Evolutionary conservation across 768 basidiomycete genomes (phyloP).

Genomic region (Pleurotus salmoneostramineus): DNA sequence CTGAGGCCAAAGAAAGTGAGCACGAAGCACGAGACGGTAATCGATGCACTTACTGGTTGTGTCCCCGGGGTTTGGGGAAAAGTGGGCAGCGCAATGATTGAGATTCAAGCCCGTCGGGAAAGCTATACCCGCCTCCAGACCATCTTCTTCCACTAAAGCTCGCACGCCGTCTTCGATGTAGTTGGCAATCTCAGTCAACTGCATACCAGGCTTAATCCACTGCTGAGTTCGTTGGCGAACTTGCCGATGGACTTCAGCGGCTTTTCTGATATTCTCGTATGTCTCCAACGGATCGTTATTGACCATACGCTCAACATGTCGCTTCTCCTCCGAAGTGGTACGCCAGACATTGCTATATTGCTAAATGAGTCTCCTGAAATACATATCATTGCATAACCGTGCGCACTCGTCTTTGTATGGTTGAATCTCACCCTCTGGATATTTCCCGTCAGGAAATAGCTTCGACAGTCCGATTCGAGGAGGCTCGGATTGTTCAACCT

Average conservation of each 20-base stretch:
- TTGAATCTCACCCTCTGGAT: conserved; percentile 89
- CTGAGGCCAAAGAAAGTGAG: conserved; percentile 33
- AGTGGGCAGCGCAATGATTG: conserved; percentile 96
- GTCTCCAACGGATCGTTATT: conserved; percentile 81
- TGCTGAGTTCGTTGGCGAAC: conserved; percentile 81
- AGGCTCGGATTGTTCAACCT: conserved; percentile 81
- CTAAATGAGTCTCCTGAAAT: conserved; percentile 1
- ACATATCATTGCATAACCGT: conserved; percentile 1
- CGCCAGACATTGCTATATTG: conserved; percentile 78
- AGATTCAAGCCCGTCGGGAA: conserved; percentile 95
- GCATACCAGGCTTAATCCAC: conserved; percentile 88
- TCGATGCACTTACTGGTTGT: conserved; percentile 54
- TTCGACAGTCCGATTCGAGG: conserved; percentile 87
- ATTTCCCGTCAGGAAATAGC: conserved; percentile 81
- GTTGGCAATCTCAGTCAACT: conserved; percentile 91
- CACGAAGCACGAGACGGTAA: conserved; percentile 5
- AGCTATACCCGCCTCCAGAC: conserved; percentile 81
- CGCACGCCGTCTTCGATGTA: conserved; percentile 90
- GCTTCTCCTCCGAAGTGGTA: conserved; percentile 87
- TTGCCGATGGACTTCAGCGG: conserved; percentile 93
- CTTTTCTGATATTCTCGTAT: conserved; percentile 87
- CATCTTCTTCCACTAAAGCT: conserved; percentile 88
- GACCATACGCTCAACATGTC: conserved; percentile 72
- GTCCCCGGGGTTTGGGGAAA: conserved; percentile 92
- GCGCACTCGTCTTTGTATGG: conserved; percentile 91